Base-by-base conservation (phyloP, 164 flowering plant species). In the Vitis cinerea region DNA sequence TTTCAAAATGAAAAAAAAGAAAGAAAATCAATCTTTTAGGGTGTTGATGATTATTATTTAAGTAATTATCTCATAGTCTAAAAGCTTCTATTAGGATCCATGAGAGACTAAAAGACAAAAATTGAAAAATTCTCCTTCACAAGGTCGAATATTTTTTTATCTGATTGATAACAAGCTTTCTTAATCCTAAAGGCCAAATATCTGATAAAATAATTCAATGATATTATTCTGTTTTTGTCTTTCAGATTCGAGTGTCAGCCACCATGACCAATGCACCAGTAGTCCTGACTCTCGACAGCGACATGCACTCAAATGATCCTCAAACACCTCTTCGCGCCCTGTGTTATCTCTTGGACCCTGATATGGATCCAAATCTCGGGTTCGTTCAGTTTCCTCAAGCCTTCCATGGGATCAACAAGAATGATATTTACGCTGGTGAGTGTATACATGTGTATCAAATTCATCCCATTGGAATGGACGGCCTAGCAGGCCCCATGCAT, bases 231-330 rank as follows among this genome's bases (percentile, higher is more conserved):
- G 7, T 2, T 50, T 57, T 13, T 57, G 13, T 61, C 10, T 70
- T 76, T 37, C 69, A 90, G 93, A 73, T 88, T 19, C 85, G 92
- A n/a, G 87, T 86, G 1, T 88, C 92, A 3, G 83, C 80, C 12
- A 68, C 78, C 61, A 84, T 87, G 85, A 84, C 87, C 50, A 87
- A 87, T 78, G 84, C 91, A 10, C 91, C 91, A 9, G 53, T 90
- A 6, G 44, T 90, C 47, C 62, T 88, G n/a, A 83, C 89, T n/a
- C 51, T 79, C 16, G 87, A 85, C 52, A 82, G 89, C 31, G 94
- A 91, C 81, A 86, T 81, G 87, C 80, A 68, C 77, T 88, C 91
- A 0, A 89, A 88, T 67, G 90, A 91, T 71, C 89, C 97, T 0
- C 51, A 61, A 51, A 79, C 90, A 10, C 82, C 84, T 8, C 81